Conservation (phyloP, 2,329 filamentous ascomycete species). For the Cercospora janseana region DNA sequence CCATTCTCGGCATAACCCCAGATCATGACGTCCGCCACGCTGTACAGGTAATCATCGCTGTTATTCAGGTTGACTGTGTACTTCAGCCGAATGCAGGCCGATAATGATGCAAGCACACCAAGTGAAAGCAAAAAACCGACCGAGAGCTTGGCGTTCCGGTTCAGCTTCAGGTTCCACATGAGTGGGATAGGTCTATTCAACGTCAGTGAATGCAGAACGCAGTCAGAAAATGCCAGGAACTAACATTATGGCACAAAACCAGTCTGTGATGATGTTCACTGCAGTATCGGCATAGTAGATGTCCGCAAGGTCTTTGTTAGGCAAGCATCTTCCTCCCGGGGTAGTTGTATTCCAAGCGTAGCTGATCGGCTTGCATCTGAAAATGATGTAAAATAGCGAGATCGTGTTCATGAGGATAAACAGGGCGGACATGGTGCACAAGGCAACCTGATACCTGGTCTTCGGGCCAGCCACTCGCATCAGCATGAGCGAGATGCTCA, state of each 20-base stretch:
- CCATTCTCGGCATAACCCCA: slow-evolving; percentile 42
- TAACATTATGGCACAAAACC: slow-evolving; percentile 39
- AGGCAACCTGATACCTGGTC: slow-evolving; percentile 30
- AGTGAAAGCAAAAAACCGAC: slow-evolving; percentile 40
- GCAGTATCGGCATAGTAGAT: slow-evolving; percentile 40
- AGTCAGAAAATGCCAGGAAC: not conserved
- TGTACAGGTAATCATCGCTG: slow-evolving; percentile 36
- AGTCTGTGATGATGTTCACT: slow-evolving; percentile 41
- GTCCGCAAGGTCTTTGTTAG: slow-evolving; percentile 31
- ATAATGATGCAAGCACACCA: slow-evolving; percentile 37
- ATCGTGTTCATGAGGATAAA: slow-evolving; percentile 47
- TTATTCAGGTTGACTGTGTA: slow-evolving; percentile 40
- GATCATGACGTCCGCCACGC: slow-evolving; percentile 38
- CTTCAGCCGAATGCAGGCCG: slow-evolving; percentile 38
- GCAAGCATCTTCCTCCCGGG: slow-evolving; percentile 33
- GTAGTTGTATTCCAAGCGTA: slow-evolving; percentile 34
- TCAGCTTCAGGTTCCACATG: slow-evolving; percentile 46
- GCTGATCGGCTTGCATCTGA: slow-evolving; percentile 39
- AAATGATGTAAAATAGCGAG: slow-evolving; percentile 40
- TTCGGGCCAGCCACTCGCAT: slow-evolving; percentile 37
- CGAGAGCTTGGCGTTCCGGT: slow-evolving; percentile 43
- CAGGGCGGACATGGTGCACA: slow-evolving; percentile 35
- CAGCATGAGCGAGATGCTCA: slow-evolving; percentile 41
- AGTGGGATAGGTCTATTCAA: slow-evolving; percentile 41
- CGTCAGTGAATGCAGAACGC: not conserved